Percentiles rank a stretch among this genome's conserved stretches.
phyloP scores from a whole-genome alignment of 768 basidiomycete genomes.

The Mycena capillaripes region DNA sequence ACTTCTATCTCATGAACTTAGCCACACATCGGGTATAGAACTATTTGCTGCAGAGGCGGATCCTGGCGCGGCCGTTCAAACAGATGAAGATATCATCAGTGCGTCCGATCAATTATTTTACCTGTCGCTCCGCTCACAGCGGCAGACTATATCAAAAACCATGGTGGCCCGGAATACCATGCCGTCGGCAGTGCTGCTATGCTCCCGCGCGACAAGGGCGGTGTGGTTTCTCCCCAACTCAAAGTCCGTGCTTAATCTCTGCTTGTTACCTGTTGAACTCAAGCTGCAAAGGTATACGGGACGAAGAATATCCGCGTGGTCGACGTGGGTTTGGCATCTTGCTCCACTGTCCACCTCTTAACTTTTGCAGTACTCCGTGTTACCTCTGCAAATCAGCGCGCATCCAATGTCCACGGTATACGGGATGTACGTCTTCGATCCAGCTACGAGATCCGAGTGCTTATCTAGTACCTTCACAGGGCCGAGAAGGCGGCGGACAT shows the following conservation, averaged over 20 bases:
- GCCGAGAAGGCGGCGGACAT: constrained; percentile 30
- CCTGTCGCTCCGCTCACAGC: too few species aligned
- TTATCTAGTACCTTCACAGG: neutral
- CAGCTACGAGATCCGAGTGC: too few species aligned
- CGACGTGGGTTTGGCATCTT: constrained; percentile 15
- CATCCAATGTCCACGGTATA: constrained; percentile 28
- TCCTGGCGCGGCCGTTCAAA: constrained; percentile 37
- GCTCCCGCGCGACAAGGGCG: constrained; percentile 21
- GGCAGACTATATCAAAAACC: constrained; percentile 30
- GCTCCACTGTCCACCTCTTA: neutral
- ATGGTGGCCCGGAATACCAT: constrained; percentile 28
- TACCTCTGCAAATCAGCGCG: constrained; percentile 24
- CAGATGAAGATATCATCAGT: constrained; percentile 38
- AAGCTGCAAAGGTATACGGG: constrained; percentile 35
- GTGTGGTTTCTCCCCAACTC: constrained; percentile 23
- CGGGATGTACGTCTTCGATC: constrained; percentile 26
- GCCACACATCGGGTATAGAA: constrained; percentile 10
- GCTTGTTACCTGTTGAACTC: too few species aligned
- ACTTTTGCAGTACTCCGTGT: constrained; percentile 1
- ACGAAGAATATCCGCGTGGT: constrained; percentile 32
- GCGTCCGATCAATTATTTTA: too few species aligned
- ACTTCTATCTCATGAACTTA: neutral
- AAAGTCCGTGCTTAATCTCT: too few species aligned
- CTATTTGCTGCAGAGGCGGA: constrained; percentile 23
- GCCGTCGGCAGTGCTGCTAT: constrained; percentile 20